Evolutionary conservation across 352 stramenopile genomes (phyloP).

Genomic region (Phytophthora rubi): DNA sequence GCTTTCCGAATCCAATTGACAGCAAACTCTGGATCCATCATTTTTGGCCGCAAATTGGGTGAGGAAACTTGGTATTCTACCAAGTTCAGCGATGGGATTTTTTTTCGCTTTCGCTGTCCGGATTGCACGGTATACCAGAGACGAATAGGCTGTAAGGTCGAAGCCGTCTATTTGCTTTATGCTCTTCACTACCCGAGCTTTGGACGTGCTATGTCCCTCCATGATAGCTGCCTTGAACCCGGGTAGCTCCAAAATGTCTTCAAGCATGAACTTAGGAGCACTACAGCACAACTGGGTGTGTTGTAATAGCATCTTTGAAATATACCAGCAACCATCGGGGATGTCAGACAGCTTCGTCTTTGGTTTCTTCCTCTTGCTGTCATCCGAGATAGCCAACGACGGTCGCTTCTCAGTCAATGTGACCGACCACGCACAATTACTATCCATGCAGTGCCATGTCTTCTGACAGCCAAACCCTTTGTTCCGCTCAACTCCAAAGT

Average conservation of each 20-base stretch:
- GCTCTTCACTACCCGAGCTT: neutral
- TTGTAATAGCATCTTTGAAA: neutral
- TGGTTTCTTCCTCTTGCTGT: neutral
- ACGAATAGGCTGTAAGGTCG: neutral
- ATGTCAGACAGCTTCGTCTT: neutral
- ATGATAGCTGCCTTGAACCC: neutral
- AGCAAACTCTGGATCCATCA: neutral
- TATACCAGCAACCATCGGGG: neutral
- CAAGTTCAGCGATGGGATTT: neutral
- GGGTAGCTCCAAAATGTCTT: neutral
- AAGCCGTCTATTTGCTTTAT: neutral
- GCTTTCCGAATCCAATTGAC: neutral
- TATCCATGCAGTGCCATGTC: neutral
- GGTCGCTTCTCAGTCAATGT: neutral
- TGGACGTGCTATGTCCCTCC: neutral
- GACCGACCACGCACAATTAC: neutral
- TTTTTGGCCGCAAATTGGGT: neutral
- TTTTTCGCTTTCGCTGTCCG: neutral
- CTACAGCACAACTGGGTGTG: neutral
- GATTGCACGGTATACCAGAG: neutral
- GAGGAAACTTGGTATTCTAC: neutral
- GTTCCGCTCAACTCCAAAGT: neutral
- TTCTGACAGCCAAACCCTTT: neutral
- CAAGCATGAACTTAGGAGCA: neutral
- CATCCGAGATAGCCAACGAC: neutral